Percentiles rank a stretch among this genome's conserved stretches.
These are phyloP conservation scores for Lodderomyces jiufengensis DNA, from an alignment of 1,139 yeast genomes.

Conservation along the genomic window DNA sequence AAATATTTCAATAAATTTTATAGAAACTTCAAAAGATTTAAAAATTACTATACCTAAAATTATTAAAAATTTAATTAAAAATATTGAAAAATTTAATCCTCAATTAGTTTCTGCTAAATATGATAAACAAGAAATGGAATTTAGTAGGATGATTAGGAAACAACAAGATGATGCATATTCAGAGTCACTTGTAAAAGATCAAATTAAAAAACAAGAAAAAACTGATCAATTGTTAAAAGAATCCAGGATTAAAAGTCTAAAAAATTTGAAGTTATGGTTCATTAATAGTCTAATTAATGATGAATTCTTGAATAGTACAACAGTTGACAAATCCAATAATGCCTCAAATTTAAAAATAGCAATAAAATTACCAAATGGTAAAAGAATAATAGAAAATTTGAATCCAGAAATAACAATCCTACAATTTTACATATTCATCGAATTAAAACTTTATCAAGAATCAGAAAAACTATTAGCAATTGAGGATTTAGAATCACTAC, in stretches of 20 bases:
- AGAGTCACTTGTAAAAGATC: conserved; percentile 47
- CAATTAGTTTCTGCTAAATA: conserved; percentile 48
- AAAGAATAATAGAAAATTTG: conserved; percentile 57
- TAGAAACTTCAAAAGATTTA: conserved; percentile 18
- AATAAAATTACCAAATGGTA: conserved; percentile 52
- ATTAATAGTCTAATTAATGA: conserved; percentile 15
- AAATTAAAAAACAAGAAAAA: conserved; percentile 32
- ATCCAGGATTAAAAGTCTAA: conserved; percentile 14
- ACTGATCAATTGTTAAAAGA: conserved; percentile 24
- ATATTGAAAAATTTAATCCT: conserved; percentile 44
- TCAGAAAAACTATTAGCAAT: no score
- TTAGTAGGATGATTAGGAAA: conserved; percentile 47
- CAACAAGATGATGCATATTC: conserved; percentile 58
- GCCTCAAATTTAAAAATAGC: conserved; percentile 25
- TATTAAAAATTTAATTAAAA: conserved; percentile 30
- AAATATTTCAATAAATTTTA: conserved; percentile 25
- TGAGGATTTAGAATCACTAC: conserved; percentile 14
- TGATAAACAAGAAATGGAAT: conserved; percentile 53
- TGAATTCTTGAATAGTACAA: no score
- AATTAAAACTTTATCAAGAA: conserved; percentile 30
- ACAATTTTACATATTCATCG: conserved; percentile 66
- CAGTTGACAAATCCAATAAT: conserved; percentile 15
- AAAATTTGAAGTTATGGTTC: conserved; percentile 9
- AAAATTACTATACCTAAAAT: conserved; percentile 25
- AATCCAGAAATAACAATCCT: conserved; percentile 44